phyloP scores from a whole-genome alignment of 805 yeast genomes.

The Kazachstania taianensis region DNA sequence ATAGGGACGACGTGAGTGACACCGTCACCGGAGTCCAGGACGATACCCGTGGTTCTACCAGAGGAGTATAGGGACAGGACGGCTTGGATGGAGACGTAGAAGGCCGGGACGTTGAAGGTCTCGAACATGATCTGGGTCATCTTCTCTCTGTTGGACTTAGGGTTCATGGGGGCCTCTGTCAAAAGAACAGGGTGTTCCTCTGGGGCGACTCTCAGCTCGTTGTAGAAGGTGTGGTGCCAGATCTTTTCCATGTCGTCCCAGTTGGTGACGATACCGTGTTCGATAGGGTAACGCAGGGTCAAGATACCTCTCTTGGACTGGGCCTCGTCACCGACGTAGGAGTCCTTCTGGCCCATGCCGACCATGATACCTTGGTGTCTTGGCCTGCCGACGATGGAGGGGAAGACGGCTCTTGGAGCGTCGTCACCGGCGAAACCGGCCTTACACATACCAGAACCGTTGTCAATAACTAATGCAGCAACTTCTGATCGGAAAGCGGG shows the following conservation, averaged over 20 bases:
- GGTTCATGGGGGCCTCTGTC: conserved; percentile 99
- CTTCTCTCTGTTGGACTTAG: conserved; percentile 99
- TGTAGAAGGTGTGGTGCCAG: conserved; percentile 99
- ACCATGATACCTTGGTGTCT: conserved; percentile 99
- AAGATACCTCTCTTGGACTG: conserved; percentile 99
- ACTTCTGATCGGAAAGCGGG: conserved; percentile 21
- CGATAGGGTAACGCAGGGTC: conserved; percentile 97
- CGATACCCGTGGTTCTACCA: conserved; percentile 99
- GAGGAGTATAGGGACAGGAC: conserved; percentile 96
- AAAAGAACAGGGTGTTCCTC: conserved; percentile 99
- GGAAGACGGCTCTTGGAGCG: conserved; percentile 99
- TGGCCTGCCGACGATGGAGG: conserved; percentile 99
- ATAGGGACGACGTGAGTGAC: conserved; percentile 99
- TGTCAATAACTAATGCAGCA: conserved; percentile 74
- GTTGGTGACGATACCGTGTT: conserved; percentile 99
- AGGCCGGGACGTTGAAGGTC: conserved; percentile 98
- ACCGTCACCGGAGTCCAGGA: conserved; percentile 99
- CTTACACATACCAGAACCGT: conserved; percentile 99
- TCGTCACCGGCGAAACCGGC: conserved; percentile 99
- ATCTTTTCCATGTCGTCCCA: conserved; percentile 99
- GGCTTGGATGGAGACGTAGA: conserved; percentile 98
- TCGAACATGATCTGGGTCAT: conserved; percentile 99
- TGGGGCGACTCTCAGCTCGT: conserved; percentile 99
- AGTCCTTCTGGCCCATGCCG: conserved; percentile 99
- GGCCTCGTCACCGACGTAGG: conserved; percentile 99